Conservation (phyloP, 1,284 basidiomycete species). For the Tranzscheliella williamsii region DNA sequence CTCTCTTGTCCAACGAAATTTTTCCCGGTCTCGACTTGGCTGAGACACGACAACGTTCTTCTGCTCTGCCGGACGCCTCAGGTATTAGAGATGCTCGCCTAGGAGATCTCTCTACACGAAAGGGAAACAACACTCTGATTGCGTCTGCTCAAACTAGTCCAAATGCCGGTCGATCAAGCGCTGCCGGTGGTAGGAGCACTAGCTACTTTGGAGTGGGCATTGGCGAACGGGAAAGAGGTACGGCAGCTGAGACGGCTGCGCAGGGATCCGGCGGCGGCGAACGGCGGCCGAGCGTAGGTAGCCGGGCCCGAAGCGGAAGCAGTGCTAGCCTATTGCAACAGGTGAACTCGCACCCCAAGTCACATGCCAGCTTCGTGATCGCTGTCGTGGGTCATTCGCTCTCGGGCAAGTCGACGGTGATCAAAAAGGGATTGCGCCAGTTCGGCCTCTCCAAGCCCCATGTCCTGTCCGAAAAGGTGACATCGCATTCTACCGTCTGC, state of each 20-base stretch:
- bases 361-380: conserved; percentile 53
- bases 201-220: too few species aligned
- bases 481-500: conserved; percentile 53
- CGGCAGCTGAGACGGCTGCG: too few species aligned
- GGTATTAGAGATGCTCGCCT: too few species aligned
- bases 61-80: too few species aligned
- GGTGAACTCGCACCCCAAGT: conserved; percentile 46
- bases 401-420: conserved; percentile 54
- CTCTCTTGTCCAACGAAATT: conserved; percentile 44
- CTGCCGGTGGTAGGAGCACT: too few species aligned
- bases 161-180: too few species aligned
- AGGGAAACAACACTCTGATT: too few species aligned
- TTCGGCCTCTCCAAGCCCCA: conserved; percentile 53
- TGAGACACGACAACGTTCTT: conserved; percentile 23
- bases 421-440: conserved; percentile 52
- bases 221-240: too few species aligned
- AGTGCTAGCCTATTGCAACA: conserved; percentile 50
- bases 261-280: too few species aligned
- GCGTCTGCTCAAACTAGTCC: too few species aligned
- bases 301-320: conserved; percentile 50
- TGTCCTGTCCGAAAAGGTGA: conserved; percentile 48
- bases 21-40: conserved; percentile 35
- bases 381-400: conserved; percentile 51
- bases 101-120: too few species aligned
- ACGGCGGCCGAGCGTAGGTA: conserved; percentile 25